A percentile compares a stretch with the other conserved stretches of the same genome.
Evolutionary conservation across 75 land plant genomes (phyloP).

Genomic region (Larix kaempferi): DNA sequence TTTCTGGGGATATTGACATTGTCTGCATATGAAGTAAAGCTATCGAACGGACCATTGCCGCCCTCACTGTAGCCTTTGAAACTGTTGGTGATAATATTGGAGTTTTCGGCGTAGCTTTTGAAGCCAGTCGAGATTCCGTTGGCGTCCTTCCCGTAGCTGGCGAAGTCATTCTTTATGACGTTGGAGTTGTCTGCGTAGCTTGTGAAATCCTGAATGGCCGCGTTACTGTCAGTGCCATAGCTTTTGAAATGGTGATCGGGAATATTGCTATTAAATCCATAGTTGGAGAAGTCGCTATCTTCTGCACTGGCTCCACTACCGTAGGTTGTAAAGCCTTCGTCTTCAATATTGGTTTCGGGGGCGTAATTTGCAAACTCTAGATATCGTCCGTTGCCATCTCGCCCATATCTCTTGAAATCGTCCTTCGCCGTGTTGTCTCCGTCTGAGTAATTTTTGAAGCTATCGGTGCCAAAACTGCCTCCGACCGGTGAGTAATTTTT

Average conservation of each 20-base stretch:
- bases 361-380: conserved; percentile 38
- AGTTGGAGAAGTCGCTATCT: conserved; percentile 30
- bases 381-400: conserved; percentile 22
- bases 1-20: conserved; percentile 36
- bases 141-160: conserved; percentile 39
- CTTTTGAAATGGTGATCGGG: conserved; percentile 21
- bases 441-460: conserved; percentile 49
- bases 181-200: conserved; percentile 38
- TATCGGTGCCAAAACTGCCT: conserved; percentile 12
- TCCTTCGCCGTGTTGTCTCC: conserved; percentile 23
- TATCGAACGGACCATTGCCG: conserved; percentile 28
- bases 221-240: conserved; percentile 29
- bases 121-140: conserved; percentile 28
- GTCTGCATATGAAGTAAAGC: conserved; percentile 36
- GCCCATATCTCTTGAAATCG: conserved; percentile 51
- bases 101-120: conserved; percentile 31
- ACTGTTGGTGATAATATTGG: conserved; percentile 39
- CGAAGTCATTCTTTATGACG: conserved; percentile 32
- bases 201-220: conserved; percentile 8
- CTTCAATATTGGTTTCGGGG: conserved; percentile 29
- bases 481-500: conserved; percentile 13
- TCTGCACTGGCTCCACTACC: conserved; percentile 28
- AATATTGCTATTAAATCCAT: conserved; percentile 17
- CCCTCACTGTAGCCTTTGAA: conserved; percentile 41
- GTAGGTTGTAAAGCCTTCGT: conserved; percentile 42